phyloP scores from a whole-genome alignment of 129 eudicot species.

The Flaveria brownii region DNA sequence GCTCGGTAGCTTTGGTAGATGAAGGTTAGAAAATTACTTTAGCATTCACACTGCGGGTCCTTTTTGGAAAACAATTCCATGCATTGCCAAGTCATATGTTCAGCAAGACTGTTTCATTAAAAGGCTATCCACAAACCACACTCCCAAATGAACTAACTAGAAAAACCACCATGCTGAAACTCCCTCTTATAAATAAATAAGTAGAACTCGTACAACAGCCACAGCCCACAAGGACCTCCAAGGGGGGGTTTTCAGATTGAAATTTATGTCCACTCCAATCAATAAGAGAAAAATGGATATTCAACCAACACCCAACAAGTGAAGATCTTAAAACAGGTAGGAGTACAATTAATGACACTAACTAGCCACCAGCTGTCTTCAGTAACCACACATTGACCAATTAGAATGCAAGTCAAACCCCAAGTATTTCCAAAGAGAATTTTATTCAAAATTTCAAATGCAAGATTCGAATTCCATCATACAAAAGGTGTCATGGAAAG shows the following conservation, averaged over 20 bases:
- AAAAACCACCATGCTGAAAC: conserved; percentile 24
- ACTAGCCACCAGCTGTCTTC: conserved; percentile 18
- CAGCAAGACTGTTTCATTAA: conserved; percentile 28
- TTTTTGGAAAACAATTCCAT: conserved; percentile 20
- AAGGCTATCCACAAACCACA: conserved; percentile 24
- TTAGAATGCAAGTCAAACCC: conserved; percentile 27
- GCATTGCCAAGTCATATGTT: conserved; percentile 27
- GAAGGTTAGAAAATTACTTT: conserved; percentile 38
- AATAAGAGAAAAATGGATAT: conserved; percentile 15
- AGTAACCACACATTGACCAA: conserved; percentile 25
- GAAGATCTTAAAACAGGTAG: conserved; percentile 16
- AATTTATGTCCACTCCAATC: conserved; percentile 24
- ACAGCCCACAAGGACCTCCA: background rate
- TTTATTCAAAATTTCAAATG: conserved; percentile 13
- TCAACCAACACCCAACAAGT: conserved; percentile 25
- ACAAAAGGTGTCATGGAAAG: conserved; percentile 23
- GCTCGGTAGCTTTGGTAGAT: conserved; percentile 42
- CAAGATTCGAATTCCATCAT: conserved; percentile 11
- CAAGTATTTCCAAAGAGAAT: conserved; percentile 11
- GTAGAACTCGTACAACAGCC: conserved; percentile 8
- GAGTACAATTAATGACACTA: conserved; percentile 21
- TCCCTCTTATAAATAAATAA: conserved; percentile 4
- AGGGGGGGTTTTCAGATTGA: conserved; percentile 22
- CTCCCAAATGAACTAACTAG: conserved; percentile 19
- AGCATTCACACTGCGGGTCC: conserved; percentile 26